Evolutionary conservation across 148 eudicot species (phyloP).

Genomic region (Amaranthus palmeri): DNA sequence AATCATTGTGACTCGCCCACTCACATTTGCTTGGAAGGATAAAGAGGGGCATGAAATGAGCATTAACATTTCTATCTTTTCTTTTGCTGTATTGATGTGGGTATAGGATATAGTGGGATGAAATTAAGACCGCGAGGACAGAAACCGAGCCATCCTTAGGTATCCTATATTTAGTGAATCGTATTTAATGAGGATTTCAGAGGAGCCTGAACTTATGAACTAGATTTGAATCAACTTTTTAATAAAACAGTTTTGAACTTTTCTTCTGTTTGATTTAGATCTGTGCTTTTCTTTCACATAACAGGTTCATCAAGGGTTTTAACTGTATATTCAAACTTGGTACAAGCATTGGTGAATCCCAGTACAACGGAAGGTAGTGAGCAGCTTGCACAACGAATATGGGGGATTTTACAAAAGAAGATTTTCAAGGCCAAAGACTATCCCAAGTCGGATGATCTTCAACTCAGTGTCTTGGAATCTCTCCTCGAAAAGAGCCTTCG

Average conservation of each 20-base stretch:
- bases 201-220: no score
- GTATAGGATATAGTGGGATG: not conserved
- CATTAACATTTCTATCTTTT: not conserved
- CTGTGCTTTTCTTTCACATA: constrained; percentile 10
- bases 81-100: not conserved
- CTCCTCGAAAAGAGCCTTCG: constrained; percentile 71
- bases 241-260: not conserved
- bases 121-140: not conserved
- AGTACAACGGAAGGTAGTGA: constrained; percentile 84
- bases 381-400: constrained; percentile 88
- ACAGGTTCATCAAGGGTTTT: constrained; percentile 62
- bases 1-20: not conserved
- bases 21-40: not conserved
- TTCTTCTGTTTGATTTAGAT: not conserved
- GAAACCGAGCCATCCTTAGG: not conserved
- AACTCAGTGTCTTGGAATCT: constrained; percentile 54
- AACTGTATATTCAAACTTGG: constrained; percentile 67
- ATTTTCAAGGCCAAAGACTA: constrained; percentile 73
- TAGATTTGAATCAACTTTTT: no score
- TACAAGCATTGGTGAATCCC: constrained; percentile 74
- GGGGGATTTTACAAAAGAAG: constrained; percentile 82
- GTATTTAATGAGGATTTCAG: not conserved
- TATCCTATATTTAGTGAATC: not conserved
- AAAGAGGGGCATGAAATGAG: not conserved
- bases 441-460: constrained; percentile 66